A percentile compares a stretch with the other conserved stretches of the same genome.
Conservation (phyloP, 192 early-diverging fungal genomes). For the Backusella mclennaniae region DNA sequence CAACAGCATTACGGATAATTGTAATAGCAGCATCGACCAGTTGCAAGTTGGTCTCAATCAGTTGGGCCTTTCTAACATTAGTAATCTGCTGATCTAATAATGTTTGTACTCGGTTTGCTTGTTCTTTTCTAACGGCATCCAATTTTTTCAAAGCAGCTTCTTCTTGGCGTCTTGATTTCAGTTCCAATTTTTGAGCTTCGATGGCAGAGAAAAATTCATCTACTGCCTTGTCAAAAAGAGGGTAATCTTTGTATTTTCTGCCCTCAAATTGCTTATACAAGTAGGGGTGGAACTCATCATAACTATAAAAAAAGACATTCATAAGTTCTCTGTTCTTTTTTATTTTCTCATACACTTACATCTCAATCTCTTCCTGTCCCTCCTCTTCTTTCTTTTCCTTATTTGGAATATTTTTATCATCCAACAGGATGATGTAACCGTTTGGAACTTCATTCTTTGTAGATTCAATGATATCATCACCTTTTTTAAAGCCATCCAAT, state of each 20-base stretch:
- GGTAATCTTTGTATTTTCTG: slow-evolving; percentile 57
- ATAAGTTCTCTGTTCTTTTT: slow-evolving; percentile 21
- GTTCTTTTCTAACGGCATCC: slow-evolving; percentile 75
- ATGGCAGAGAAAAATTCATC: slow-evolving; percentile 93
- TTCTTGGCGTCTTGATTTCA: slow-evolving; percentile 62
- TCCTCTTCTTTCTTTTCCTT: slow-evolving; percentile 37
- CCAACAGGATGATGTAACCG: slow-evolving; percentile 62
- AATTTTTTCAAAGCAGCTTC: slow-evolving; percentile 78
- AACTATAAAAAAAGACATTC: slow-evolving; percentile 24
- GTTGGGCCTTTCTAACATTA: slow-evolving; percentile 72
- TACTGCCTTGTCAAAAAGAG: slow-evolving; percentile 79
- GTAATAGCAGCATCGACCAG: slow-evolving; percentile 86
- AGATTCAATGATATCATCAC: slow-evolving; percentile 64
- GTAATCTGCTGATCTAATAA: slow-evolving; percentile 70
- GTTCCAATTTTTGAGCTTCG: slow-evolving; percentile 78
- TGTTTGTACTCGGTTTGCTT: slow-evolving; percentile 73
- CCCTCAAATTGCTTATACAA: slow-evolving; percentile 62
- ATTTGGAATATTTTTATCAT: slow-evolving; percentile 39
- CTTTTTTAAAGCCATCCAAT: slow-evolving; percentile 64
- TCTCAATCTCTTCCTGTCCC: slow-evolving; percentile 30
- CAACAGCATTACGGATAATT: slow-evolving; percentile 85
- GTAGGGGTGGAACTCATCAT: slow-evolving; percentile 74
- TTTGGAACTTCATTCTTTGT: slow-evolving; percentile 47
- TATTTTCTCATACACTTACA: slow-evolving; percentile 17
- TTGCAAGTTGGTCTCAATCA: slow-evolving; percentile 84